Conservation (phyloP, 2,329 filamentous ascomycete genomes). For the Aspergillus sp. region DNA sequence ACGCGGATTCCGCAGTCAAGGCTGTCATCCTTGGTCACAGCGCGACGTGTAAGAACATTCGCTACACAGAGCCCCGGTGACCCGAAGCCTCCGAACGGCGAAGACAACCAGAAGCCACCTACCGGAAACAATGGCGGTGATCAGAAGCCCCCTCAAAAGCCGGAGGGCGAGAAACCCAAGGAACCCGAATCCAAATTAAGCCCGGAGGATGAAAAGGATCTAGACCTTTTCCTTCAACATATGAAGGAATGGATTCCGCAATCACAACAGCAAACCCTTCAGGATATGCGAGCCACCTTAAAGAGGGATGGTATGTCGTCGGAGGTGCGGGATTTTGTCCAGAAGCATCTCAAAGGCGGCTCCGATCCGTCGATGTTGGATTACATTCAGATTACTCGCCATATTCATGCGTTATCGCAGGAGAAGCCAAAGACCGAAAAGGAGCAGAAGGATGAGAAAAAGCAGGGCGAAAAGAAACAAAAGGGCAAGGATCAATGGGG, state of each 20-base stretch:
- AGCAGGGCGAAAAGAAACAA: constrained; percentile 23
- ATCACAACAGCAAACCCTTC: constrained; percentile 60
- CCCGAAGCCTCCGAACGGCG: constrained; percentile 44
- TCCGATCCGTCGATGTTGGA: constrained; percentile 53
- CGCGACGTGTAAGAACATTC: constrained; percentile 39
- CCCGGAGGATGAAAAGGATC: constrained; percentile 55
- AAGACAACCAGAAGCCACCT: constrained; percentile 25
- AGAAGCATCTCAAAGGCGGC: constrained; percentile 50
- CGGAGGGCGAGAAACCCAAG: constrained; percentile 24
- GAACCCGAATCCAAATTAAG: constrained; percentile 48
- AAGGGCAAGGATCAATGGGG: constrained; percentile 12
- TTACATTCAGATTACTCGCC: constrained; percentile 60
- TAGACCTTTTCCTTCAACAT: constrained; percentile 58
- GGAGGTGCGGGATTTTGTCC: constrained; percentile 65
- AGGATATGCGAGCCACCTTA: constrained; percentile 61
- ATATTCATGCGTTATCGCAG: constrained; percentile 45
- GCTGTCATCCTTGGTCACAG: constrained; percentile 37
- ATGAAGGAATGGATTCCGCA: constrained; percentile 61
- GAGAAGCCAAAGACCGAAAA: constrained; percentile 23
- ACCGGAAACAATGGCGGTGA: constrained; percentile 46
- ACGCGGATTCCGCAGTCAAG: constrained; percentile 39
- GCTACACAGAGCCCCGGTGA: constrained; percentile 45
- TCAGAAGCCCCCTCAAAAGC: constrained; percentile 26
- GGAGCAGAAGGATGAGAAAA: constrained; percentile 17
- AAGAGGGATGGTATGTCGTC: constrained; percentile 68